These are phyloP conservation scores for Chlorociboria aeruginascens DNA, from an alignment of 495 filamentous ascomycete species.

Conservation along the genomic window DNA sequence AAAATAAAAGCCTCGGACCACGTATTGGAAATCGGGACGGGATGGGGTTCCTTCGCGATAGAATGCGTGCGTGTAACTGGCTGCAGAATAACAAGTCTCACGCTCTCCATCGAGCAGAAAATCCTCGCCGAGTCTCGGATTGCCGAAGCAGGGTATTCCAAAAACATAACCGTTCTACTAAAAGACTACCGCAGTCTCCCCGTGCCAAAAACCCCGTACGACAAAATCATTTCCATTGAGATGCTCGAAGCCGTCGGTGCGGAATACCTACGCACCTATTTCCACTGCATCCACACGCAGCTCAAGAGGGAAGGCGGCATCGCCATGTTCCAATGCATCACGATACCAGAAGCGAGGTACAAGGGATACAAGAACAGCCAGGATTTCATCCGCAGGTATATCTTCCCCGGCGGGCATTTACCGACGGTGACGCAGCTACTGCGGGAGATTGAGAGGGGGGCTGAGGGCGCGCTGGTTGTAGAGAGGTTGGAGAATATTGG, in stretches of 20 bases:
- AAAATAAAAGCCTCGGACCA: conserved; percentile 49
- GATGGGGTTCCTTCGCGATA: conserved; percentile 58
- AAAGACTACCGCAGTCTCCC: conserved; percentile 49
- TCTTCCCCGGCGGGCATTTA: conserved; percentile 64
- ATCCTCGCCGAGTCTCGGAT: conserved; percentile 46
- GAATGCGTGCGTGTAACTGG: conserved; percentile 45
- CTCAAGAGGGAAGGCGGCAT: conserved; percentile 52
- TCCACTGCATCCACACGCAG: conserved; percentile 42
- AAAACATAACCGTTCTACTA: conserved; percentile 43
- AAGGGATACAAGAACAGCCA: conserved; percentile 31
- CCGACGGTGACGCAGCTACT: conserved; percentile 53
- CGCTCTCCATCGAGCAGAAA: conserved; percentile 50
- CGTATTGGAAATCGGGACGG: conserved; percentile 57
- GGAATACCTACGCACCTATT: conserved; percentile 51
- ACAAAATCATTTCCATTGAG: conserved; percentile 61
- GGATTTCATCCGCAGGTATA: conserved; percentile 60
- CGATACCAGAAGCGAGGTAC: conserved; percentile 51
- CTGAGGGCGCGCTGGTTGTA: conserved; percentile 44
- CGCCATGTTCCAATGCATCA: conserved; percentile 63
- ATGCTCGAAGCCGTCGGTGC: conserved; percentile 65
- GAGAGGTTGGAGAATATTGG: conserved; percentile 56
- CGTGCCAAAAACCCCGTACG: conserved; percentile 40
- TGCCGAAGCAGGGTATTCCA: conserved; percentile 33
- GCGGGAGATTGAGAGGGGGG: conserved; percentile 43
- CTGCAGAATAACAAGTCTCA: conserved; percentile 51